Evolutionary conservation across 192 early-diverging fungal species (phyloP).

Genomic region (Cladochytrium replicatum): DNA sequence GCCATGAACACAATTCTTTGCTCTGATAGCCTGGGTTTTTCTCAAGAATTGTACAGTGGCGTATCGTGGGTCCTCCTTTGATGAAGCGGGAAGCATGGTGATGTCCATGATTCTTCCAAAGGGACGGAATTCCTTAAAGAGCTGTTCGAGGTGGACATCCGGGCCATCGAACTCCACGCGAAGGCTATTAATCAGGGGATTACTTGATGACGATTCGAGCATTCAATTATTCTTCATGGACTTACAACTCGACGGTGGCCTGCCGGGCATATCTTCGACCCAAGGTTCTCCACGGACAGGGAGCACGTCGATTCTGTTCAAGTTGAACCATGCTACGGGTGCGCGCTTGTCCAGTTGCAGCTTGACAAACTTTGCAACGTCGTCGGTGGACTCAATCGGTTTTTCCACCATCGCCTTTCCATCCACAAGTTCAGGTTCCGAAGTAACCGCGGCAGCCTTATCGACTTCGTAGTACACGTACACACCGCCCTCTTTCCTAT

Average conservation of each 20-base stretch:
- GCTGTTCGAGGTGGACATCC: constrained; percentile 51
- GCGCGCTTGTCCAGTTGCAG: constrained; percentile 43
- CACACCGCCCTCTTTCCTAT: constrained; percentile 38
- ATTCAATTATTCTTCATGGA: neutral
- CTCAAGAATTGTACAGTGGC: constrained; percentile 71
- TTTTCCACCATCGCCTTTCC: too few species aligned
- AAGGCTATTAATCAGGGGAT: constrained; percentile 9
- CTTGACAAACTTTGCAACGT: constrained; percentile 22
- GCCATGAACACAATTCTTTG: constrained; percentile 88
- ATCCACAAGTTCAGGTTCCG: too few species aligned
- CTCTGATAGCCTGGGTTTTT: constrained; percentile 78
- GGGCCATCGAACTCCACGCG: constrained; percentile 70
- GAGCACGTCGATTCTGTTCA: constrained; percentile 51
- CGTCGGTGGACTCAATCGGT: neutral
- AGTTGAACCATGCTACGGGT: constrained; percentile 56
- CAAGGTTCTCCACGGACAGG: constrained; percentile 33
- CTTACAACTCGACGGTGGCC: constrained; percentile 22
- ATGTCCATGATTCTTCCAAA: constrained; percentile 83
- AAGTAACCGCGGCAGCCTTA: constrained; percentile 31
- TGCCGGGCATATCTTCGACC: constrained; percentile 39
- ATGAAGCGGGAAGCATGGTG: constrained; percentile 41
- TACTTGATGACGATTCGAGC: neutral
- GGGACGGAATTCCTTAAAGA: constrained; percentile 62
- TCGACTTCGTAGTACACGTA: constrained; percentile 28
- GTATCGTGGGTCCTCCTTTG: constrained; percentile 68